Conservation (phyloP, 2,329 filamentous ascomycete genomes). For the Aspergillus awamori region DNA sequence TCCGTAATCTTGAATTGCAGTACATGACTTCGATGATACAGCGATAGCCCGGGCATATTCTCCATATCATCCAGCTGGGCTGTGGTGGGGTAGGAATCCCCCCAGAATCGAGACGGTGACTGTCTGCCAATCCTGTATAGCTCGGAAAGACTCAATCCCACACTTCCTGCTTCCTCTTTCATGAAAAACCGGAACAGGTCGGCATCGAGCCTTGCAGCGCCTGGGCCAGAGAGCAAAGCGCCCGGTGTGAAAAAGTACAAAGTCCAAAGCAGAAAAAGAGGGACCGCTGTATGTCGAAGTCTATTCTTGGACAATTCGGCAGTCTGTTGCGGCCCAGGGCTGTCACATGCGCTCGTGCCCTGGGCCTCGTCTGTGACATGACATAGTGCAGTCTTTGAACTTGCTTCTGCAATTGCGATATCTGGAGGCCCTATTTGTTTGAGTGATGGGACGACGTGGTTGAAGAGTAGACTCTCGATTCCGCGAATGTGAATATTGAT, state of each 20-base stretch:
- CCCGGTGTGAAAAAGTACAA: conserved; percentile 32
- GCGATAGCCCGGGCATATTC: conserved; percentile 26
- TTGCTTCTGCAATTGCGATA: not conserved
- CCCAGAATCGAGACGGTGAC: conserved; percentile 32
- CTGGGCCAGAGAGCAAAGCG: conserved; percentile 25
- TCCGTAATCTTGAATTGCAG: conserved; percentile 31
- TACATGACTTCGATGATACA: conserved; percentile 32
- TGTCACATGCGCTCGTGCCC: not conserved
- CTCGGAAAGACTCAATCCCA: conserved; percentile 22
- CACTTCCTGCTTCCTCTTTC: conserved; percentile 14
- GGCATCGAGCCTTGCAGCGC: conserved; percentile 19
- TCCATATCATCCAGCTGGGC: conserved; percentile 33
- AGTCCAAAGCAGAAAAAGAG: conserved; percentile 32
- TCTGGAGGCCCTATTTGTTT: not conserved
- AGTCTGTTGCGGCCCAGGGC: not conserved
- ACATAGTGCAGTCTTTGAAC: not conserved
- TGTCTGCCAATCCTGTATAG: conserved; percentile 31
- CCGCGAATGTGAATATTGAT: conserved; percentile 31
- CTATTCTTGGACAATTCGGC: conserved; percentile 5
- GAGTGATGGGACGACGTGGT: conserved; percentile 30
- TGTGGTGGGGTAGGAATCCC: conserved; percentile 26
- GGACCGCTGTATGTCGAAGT: conserved; percentile 27
- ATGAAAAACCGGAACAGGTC: conserved; percentile 30
- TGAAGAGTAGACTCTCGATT: conserved; percentile 26
- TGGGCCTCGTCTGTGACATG: not conserved